Evolutionary conservation across 495 filamentous ascomycete species (phyloP), one percentile per base, ranked within the genome.

Genomic region (Extremus antarcticus): DNA sequence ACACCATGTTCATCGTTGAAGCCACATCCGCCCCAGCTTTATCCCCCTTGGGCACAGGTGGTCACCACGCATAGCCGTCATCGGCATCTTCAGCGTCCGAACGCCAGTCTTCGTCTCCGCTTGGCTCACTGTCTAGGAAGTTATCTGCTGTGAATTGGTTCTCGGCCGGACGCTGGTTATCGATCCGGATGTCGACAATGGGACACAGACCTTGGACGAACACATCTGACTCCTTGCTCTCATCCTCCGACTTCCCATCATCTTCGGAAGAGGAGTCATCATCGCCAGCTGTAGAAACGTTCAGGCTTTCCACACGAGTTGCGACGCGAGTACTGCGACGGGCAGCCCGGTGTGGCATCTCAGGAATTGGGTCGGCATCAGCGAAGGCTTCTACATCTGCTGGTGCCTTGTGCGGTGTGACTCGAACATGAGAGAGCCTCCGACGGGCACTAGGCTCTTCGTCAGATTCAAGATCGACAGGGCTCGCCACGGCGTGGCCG

Each of bases 101-200:
- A 50, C 78, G 73, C 88, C 88, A 94, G 50, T 94, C 88, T 55
- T 88, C 87, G 56, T 91, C 86, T 2, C 82, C 82, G 56, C 80
- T 82, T 1, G 68, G 62, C 53, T 87, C 84, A 13, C 73, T 72
- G 58, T 92, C 87, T 2, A 94, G 64, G 64, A 95, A 95, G 62
- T 95, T 86, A 11, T 76, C 76, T 70, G 91, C 89, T 20, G 76
- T 78, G 59, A 77, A 85, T 40, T 84, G 82, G n/a, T 71, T 74
- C 60, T 92, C 90, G 0, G 72, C 76, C 19, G 85, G 85, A 43
- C 88, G 81, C 61, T 86, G 79, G 66, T 94, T 91, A 63, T 94
- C 90, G 50, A 95, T 84, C 19, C 80, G 73, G 43, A 95, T 76
- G 43, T 81, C 78, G n/a, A 95, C 88, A 32, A 80, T 71, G 22